Evolutionary conservation across 2,329 filamentous ascomycete genomes (phyloP), one percentile per base, ranked within the genome.

Genomic region (Emericellopsis cladophorae): DNA sequence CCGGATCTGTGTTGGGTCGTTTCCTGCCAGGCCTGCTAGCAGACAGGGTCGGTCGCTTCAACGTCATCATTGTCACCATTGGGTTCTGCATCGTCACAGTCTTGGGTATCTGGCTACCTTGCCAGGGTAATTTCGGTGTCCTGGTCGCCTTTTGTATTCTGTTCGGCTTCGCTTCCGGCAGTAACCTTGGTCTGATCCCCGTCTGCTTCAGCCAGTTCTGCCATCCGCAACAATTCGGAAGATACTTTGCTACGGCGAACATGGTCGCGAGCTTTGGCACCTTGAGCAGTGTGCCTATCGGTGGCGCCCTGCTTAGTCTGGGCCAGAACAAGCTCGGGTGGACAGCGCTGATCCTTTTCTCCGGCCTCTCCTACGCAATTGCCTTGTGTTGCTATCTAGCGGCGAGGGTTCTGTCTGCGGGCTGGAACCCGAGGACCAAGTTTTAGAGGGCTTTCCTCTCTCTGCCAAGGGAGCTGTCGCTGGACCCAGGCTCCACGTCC

Each of bases 161-260:
- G 2, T 85, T 85, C 54, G 83, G 83, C 0, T 84, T 88, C 51
- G 77, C 73, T 14, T 79, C 72, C 14, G 83, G 83, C 0, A 74
- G 71, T 29, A 82, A 81, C 43, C 84, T 87, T 49, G 76, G 70
- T 5, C 54, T 87, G 38, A 81, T 79, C 0, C 81, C 83, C 0
- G 82, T 86, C 1, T 86, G 81, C 46, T 68, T 87, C 2, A 79
- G 79, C 0, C 77, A 83, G 55, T 66, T 85, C 2, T 86, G 81
- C 56, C 68, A 72, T 21, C 82, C 78, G 1, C 72, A 79, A 45
- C 66, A 84, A 37, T 84, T 84, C 46, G 82, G 81, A 0, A 64
- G 79, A 31, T 79, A 82, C 45, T 84, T 80, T 48, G 79, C 79
- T 2, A 84, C 79, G 1, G 75, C 76, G 37, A 85, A 82, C 51